Evolutionary conservation across 306 rosid genomes (phyloP).

Genomic region (Sophora flavescens): DNA sequence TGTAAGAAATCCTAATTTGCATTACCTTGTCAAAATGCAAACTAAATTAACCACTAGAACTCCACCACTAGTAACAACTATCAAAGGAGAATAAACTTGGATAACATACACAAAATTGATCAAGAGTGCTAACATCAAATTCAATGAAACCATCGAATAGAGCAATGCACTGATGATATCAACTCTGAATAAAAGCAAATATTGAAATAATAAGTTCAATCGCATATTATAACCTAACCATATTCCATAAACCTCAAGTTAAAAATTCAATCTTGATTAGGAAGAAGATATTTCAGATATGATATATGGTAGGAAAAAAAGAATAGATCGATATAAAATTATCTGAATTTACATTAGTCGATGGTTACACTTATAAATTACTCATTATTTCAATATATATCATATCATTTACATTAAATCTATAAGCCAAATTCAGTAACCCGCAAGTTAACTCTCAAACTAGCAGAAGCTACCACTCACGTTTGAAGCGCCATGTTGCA

Average conservation of each 20-base stretch:
- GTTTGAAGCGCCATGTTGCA: slow-evolving; percentile 31
- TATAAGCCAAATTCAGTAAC: slow-evolving; percentile 22
- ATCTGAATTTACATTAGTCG: slow-evolving; percentile 47
- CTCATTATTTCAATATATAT: slow-evolving; percentile 36
- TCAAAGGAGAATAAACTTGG: too few relatives aligned
- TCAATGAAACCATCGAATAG: background rate
- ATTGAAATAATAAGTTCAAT: slow-evolving; percentile 15
- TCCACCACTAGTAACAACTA: background rate
- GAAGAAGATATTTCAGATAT: slow-evolving; percentile 6
- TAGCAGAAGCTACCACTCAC: slow-evolving; percentile 35
- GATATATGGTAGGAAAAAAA: background rate
- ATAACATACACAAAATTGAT: background rate
- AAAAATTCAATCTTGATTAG: background rate
- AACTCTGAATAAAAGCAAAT: background rate
- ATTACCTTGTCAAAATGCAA: background rate
- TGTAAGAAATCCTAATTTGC: background rate
- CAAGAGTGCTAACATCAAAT: background rate
- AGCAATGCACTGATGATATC: background rate
- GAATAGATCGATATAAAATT: background rate
- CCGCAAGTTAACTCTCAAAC: slow-evolving; percentile 22
- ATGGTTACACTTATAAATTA: slow-evolving; percentile 7
- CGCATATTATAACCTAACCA: slow-evolving; percentile 3
- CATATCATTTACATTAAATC: slow-evolving; percentile 26
- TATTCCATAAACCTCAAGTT: background rate
- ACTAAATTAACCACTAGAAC: background rate